Evolutionary conservation across 257 asterid genomes (phyloP).

Genomic region (Ballota nigra): DNA sequence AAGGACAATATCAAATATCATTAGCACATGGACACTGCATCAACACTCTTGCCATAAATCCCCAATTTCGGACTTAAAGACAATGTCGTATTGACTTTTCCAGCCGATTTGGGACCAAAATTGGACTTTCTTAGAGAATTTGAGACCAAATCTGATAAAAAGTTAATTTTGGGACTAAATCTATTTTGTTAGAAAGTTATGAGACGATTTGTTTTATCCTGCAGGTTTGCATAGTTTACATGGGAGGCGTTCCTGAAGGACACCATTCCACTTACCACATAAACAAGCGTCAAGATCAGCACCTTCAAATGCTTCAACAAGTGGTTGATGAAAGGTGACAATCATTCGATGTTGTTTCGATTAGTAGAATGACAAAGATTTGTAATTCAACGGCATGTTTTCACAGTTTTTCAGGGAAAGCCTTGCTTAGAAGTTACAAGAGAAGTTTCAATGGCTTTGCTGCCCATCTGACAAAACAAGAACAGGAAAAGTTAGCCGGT

Average conservation of each 20-base stretch:
- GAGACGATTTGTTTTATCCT: too few relatives aligned
- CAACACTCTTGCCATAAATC: too few relatives aligned
- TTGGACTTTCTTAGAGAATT: too few relatives aligned
- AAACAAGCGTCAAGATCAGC: slow-evolving; percentile 23
- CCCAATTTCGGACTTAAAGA: too few relatives aligned
- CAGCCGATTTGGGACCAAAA: too few relatives aligned
- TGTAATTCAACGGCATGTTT: neutral
- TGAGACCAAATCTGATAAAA: too few relatives aligned
- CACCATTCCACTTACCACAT: neutral
- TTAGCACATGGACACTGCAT: too few relatives aligned
- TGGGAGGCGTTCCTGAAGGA: slow-evolving; percentile 22
- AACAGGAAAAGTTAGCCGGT: slow-evolving; percentile 36
- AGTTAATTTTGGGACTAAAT: too few relatives aligned
- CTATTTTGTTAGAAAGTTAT: too few relatives aligned
- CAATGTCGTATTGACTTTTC: too few relatives aligned
- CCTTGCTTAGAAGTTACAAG: slow-evolving; percentile 39
- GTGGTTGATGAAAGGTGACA: slow-evolving; percentile 18
- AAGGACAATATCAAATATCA: too few relatives aligned
- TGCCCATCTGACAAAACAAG: slow-evolving; percentile 44
- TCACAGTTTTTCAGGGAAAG: slow-evolving; percentile 16
- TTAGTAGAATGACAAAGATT: neutral
- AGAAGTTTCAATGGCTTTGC: slow-evolving; percentile 51
- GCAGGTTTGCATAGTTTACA: slow-evolving; percentile 29
- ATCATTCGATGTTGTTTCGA: neutral
- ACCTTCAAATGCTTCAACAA: slow-evolving; percentile 23